Conservation (phyloP, 257 asterid genomes). For the Solanum chiquidenum region DNA sequence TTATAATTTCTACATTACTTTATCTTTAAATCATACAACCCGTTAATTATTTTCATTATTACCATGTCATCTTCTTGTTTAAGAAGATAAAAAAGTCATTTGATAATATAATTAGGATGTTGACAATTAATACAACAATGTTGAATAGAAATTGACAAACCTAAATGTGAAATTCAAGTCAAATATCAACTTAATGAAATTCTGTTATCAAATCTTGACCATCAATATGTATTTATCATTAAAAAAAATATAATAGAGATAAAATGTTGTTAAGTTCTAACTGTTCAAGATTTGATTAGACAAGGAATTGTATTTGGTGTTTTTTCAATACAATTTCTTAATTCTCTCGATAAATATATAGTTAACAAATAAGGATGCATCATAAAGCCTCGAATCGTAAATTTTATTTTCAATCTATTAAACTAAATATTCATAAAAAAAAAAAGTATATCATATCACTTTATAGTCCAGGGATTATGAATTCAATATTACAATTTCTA, state of each 20-base stretch:
- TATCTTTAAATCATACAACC: background rate
- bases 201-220: background rate
- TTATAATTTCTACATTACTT: background rate
- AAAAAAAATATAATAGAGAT: background rate
- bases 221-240: background rate
- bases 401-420: background rate
- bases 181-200: background rate
- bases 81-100: background rate
- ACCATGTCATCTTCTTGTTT: background rate
- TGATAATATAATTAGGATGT: background rate
- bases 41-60: accelerated
- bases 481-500: background rate
- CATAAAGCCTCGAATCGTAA: background rate
- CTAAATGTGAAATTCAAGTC: background rate
- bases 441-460: background rate
- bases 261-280: too few species aligned
- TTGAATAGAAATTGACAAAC: background rate
- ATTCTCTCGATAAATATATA: background rate
- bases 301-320: accelerated
- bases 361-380: background rate
- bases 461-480: background rate
- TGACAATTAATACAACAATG: background rate
- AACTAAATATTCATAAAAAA: background rate
- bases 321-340: background rate
- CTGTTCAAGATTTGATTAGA: background rate